Conservation (phyloP, 371 early-diverging fungal genomes). For the Choanephora cucurbitarum region DNA sequence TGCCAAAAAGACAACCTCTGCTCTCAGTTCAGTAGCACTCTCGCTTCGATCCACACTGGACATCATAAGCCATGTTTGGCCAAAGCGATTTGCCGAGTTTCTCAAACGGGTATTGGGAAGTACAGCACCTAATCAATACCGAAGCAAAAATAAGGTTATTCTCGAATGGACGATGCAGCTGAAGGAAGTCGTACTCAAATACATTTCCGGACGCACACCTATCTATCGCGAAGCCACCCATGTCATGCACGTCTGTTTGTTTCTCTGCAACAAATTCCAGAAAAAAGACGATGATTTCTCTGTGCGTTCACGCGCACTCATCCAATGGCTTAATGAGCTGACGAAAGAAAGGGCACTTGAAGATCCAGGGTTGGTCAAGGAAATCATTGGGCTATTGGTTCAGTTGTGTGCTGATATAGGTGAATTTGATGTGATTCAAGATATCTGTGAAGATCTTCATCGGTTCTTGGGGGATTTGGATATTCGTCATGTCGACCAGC, state of each 20-base stretch:
- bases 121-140: neutral
- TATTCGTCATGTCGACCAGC: conserved; percentile 11
- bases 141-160: conserved; percentile 7
- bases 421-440: conserved; percentile 33
- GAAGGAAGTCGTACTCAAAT: conserved; percentile 23
- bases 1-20: conserved; percentile 19
- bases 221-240: conserved; percentile 47
- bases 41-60: conserved; percentile 21
- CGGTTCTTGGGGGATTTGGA: conserved; percentile 36
- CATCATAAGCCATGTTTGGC: conserved; percentile 32
- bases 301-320: conserved; percentile 13
- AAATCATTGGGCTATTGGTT: conserved; percentile 33
- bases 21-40: conserved; percentile 18
- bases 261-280: conserved; percentile 29
- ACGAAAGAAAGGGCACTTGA: conserved; percentile 43
- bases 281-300: conserved; percentile 13
- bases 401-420: conserved; percentile 26
- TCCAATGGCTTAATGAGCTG: conserved; percentile 38
- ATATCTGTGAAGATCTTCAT: conserved; percentile 40
- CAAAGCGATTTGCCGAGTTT: conserved; percentile 18
- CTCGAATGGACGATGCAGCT: neutral
- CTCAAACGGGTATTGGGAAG: neutral
- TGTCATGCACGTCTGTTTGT: conserved; percentile 33
- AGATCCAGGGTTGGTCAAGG: conserved; percentile 34
- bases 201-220: conserved; percentile 34